Conservation (phyloP, 2,329 filamentous ascomycete species). For the Lojkania enalia region DNA sequence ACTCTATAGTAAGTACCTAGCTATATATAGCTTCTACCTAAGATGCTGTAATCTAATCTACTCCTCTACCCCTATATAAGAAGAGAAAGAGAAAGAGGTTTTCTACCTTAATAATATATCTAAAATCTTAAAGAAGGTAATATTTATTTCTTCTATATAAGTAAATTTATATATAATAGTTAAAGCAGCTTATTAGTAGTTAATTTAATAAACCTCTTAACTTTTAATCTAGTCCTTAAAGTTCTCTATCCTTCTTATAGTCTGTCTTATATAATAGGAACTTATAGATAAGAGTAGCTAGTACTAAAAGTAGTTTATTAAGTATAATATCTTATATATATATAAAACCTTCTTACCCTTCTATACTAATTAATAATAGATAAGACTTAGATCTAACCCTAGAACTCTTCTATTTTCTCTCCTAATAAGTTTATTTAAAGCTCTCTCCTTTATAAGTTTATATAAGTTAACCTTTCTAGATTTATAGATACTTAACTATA, state of each 20-base stretch:
- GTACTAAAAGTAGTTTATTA: not conserved
- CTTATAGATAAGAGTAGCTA: not conserved
- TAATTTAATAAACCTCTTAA: not conserved
- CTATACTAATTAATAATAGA: not conserved
- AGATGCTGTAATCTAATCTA: not conserved
- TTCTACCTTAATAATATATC: not conserved
- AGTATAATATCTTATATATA: constrained; percentile 1
- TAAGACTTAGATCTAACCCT: not conserved
- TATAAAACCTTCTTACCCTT: not conserved
- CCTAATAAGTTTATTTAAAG: not conserved
- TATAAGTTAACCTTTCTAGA: not conserved
- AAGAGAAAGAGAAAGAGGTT: not conserved
- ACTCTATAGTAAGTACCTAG: not conserved
- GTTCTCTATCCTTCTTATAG: not conserved
- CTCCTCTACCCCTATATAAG: not conserved
- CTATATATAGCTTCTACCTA: not conserved
- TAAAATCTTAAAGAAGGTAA: not conserved
- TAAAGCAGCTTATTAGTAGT: not conserved
- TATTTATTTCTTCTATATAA: not conserved
- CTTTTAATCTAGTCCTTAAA: not conserved
- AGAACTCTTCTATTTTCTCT: not conserved
- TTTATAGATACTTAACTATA: not conserved
- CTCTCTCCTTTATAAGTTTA: not conserved
- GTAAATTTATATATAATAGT: not conserved
- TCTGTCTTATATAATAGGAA: not conserved